These are phyloP conservation scores for Wallacemonas rigidus DNA, from an alignment of 208 protist species.

Conservation along the genomic window DNA sequence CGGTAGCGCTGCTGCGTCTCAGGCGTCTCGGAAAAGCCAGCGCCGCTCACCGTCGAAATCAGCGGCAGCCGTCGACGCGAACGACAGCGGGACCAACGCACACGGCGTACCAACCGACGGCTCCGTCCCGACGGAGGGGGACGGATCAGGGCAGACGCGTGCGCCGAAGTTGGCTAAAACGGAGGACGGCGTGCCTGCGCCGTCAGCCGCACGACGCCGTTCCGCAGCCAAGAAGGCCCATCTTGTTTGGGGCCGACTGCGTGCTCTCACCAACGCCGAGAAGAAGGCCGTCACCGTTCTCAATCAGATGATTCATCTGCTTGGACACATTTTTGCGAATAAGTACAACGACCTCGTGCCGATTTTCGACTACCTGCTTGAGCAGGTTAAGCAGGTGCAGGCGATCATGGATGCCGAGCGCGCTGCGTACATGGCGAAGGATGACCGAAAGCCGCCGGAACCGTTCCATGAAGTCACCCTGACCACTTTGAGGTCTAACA, in stretches of 20 bases:
- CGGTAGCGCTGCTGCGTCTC: not conserved
- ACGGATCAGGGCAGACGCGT: not conserved
- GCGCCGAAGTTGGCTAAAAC: not conserved
- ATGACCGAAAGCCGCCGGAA: slow-evolving; percentile 47
- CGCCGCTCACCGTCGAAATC: slow-evolving; percentile 11
- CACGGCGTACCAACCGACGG: not conserved
- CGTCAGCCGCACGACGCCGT: not conserved
- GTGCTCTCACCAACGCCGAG: slow-evolving; percentile 51
- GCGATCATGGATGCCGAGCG: slow-evolving; percentile 63
- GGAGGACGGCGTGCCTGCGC: not conserved
- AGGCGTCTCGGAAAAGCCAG: slow-evolving; percentile 17
- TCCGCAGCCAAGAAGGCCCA: not conserved
- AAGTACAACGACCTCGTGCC: slow-evolving; percentile 78
- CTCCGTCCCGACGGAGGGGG: too few relatives aligned
- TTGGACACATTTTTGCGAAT: slow-evolving; percentile 74
- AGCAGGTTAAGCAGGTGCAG: slow-evolving; percentile 42
- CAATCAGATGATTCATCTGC: slow-evolving; percentile 70
- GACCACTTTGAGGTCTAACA: slow-evolving; percentile 30
- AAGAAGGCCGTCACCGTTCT: slow-evolving; percentile 75
- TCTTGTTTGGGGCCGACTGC: slow-evolving; percentile 56
- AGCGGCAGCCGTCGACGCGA: not conserved
- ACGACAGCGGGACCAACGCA: not conserved
- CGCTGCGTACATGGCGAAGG: slow-evolving; percentile 41
- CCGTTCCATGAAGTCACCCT: slow-evolving; percentile 71
- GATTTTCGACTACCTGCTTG: slow-evolving; percentile 68